Conservation (phyloP, 164 flowering plant genomes). For the Tinospora cordifolia region DNA sequence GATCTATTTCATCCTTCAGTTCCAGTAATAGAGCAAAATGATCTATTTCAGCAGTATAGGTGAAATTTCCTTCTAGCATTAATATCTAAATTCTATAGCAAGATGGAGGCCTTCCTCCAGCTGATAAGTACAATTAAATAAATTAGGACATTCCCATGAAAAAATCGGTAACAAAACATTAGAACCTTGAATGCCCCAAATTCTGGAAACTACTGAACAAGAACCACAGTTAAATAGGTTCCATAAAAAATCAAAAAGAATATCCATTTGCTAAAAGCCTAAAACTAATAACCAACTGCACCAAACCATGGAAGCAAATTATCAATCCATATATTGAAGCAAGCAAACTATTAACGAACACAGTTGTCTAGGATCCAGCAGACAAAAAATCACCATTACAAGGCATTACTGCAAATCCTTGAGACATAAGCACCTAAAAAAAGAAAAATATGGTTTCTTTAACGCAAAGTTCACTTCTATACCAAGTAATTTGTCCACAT, state of each 20-base stretch:
- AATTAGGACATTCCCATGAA: neutral
- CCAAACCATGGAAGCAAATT: too few species aligned
- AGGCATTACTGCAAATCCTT: neutral
- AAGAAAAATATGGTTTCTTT: too few species aligned
- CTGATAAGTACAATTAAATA: neutral
- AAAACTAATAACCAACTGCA: too few species aligned
- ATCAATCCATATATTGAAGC: too few species aligned
- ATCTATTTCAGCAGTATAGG: too few species aligned
- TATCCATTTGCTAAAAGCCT: too few species aligned
- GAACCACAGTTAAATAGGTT: too few species aligned
- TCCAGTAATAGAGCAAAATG: too few species aligned
- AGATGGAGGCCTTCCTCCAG: neutral
- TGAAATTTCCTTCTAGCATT: neutral
- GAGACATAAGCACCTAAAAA: neutral
- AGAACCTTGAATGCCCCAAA: neutral
- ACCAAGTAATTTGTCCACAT: neutral
- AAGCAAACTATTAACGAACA: neutral
- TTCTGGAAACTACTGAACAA: too few species aligned
- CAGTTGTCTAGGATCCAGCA: neutral
- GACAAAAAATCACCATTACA: neutral
- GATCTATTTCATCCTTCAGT: too few species aligned
- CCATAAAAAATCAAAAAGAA: too few species aligned
- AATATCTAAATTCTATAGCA: neutral
- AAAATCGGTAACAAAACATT: neutral
- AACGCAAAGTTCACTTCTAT: neutral